Conservation (phyloP, 139 green algal genomes). For the Chlamydomonas incerta region DNA sequence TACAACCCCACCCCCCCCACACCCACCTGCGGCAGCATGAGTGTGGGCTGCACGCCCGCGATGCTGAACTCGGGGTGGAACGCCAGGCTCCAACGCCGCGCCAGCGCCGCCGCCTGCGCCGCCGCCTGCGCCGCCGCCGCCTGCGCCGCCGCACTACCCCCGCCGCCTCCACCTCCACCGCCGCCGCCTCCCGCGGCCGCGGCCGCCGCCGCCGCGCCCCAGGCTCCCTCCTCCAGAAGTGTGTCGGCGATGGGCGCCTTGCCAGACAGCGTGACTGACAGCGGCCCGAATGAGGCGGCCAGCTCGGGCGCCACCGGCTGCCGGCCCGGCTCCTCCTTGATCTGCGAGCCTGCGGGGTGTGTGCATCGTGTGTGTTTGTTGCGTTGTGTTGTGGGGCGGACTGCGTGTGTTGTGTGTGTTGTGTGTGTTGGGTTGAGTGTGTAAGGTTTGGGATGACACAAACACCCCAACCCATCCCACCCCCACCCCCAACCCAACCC, state of each 20-base stretch:
- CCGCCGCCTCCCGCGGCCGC: background rate
- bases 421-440: too few species aligned
- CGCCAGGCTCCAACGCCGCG: slow-evolving; percentile 20
- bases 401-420: too few species aligned
- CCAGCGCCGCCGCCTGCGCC: background rate
- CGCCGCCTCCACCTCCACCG: too few species aligned
- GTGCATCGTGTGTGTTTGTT: too few species aligned
- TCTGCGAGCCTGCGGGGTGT: slow-evolving; percentile 48
- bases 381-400: too few species aligned
- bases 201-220: background rate
- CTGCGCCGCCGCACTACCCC: too few species aligned
- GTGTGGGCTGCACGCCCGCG: slow-evolving; percentile 51
- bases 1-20: too few species aligned
- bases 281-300: slow-evolving; percentile 40
- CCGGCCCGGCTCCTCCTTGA: slow-evolving; percentile 45
- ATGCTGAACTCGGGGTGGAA: slow-evolving; percentile 61
- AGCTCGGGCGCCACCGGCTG: slow-evolving; percentile 54
- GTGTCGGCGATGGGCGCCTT: slow-evolving; percentile 43
- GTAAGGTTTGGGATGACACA: too few species aligned
- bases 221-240: slow-evolving; percentile 19
- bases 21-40: slow-evolving; percentile 60
- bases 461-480: too few species aligned
- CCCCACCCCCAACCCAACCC: too few species aligned
- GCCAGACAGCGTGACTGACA: slow-evolving; percentile 35
- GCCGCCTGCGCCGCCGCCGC: slow-evolving; percentile 21